Evolutionary conservation across 2,329 filamentous ascomycete genomes (phyloP).

Genomic region (Coleophoma crateriformis): DNA sequence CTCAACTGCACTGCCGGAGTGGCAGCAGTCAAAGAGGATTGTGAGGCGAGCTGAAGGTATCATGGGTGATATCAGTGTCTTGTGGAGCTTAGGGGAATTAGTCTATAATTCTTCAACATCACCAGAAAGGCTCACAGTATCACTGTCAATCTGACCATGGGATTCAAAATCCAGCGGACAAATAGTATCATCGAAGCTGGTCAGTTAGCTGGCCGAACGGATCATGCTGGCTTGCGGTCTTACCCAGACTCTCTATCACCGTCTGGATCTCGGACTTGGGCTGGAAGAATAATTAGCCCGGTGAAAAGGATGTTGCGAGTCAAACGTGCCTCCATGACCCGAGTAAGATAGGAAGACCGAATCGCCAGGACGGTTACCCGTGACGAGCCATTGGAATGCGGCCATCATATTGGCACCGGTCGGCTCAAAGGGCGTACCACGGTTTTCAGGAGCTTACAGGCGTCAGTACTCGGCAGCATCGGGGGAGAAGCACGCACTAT

Average conservation of each 20-base stretch:
- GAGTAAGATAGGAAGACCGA: slow-evolving; percentile 53
- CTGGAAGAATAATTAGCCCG: background rate
- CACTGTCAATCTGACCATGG: slow-evolving; percentile 46
- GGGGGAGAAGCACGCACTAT: slow-evolving; percentile 6
- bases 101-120: background rate
- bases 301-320: background rate
- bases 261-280: slow-evolving; percentile 39
- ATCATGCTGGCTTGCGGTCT: background rate
- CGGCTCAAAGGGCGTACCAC: slow-evolving; percentile 29
- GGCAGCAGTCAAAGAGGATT: slow-evolving; percentile 62
- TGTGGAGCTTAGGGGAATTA: slow-evolving; percentile 36
- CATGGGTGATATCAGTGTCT: slow-evolving; percentile 68
- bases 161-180: slow-evolving; percentile 44
- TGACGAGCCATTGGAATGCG: slow-evolving; percentile 53
- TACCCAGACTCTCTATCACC: slow-evolving; percentile 30
- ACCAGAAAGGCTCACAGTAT: slow-evolving; percentile 30
- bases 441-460: slow-evolving; percentile 21
- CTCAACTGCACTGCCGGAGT: slow-evolving; percentile 59
- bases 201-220: slow-evolving; percentile 29
- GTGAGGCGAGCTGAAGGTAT: slow-evolving; percentile 74
- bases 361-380: slow-evolving; percentile 39
- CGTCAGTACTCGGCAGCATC: background rate
- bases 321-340: slow-evolving; percentile 43
- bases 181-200: slow-evolving; percentile 29
- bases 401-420: slow-evolving; percentile 32